Percentiles rank a stretch among this genome's conserved stretches.
phyloP scores from a whole-genome alignment of 2,329 filamentous ascomycete genomes.

The Teratosphaeria pseudoeucalypti region DNA sequence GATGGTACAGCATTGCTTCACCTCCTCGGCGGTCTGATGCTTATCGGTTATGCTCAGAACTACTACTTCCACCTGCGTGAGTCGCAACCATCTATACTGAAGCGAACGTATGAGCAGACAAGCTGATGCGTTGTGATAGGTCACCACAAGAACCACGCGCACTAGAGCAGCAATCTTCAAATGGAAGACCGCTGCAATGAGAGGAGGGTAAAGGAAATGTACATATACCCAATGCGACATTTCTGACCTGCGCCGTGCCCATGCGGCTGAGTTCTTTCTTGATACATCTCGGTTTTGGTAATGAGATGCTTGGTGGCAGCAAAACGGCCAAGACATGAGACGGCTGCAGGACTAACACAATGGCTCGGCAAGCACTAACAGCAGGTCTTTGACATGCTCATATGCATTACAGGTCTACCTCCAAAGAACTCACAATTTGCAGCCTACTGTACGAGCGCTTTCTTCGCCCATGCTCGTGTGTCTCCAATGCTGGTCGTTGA shows the following conservation, averaged over 20 bases:
- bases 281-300: not conserved
- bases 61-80: conserved; percentile 99
- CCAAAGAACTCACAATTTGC: too few relatives aligned
- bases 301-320: not conserved
- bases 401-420: too few relatives aligned
- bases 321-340: too few relatives aligned
- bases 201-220: conserved; percentile 6
- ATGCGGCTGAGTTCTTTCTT: not conserved
- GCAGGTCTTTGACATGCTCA: too few relatives aligned
- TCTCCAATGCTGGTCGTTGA: too few relatives aligned
- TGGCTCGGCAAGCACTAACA: too few relatives aligned
- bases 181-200: not conserved
- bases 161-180: conserved; percentile 46
- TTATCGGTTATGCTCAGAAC: conserved; percentile 88
- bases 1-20: conserved; percentile 67
- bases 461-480: too few relatives aligned
- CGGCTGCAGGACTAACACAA: too few relatives aligned
- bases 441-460: too few relatives aligned
- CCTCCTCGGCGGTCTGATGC: conserved; percentile 64
- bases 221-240: conserved; percentile 8
- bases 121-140: conserved; percentile 42
- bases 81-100: conserved; percentile 39
- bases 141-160: conserved; percentile 99
- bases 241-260: not conserved
- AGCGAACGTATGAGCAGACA: not conserved